These are phyloP conservation scores for Phytomonas francai DNA, from an alignment of 208 protist species.

Conservation along the genomic window DNA sequence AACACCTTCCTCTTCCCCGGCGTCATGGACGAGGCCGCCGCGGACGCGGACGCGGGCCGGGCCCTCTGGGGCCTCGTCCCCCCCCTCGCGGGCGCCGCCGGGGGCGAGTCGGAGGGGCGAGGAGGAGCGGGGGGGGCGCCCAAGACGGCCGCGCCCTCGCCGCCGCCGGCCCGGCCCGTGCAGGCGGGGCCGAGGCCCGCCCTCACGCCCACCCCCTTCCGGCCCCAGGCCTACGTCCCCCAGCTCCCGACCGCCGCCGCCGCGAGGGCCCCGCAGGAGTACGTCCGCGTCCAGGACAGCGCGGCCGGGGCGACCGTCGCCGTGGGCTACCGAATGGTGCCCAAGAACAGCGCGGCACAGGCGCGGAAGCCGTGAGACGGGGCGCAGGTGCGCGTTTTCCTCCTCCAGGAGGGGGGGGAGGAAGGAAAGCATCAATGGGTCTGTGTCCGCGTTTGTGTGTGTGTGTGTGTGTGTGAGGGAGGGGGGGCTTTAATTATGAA, in stretches of 20 bases:
- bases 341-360: conserved; percentile 20
- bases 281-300: conserved; percentile 74
- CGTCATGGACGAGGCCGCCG: conserved; percentile 67
- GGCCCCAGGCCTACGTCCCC: conserved; percentile 52
- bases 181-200: conserved; percentile 10
- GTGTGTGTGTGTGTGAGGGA: too few species aligned
- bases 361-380: not conserved
- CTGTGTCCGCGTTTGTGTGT: too few species aligned
- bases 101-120: conserved; percentile 26
- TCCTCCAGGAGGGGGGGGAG: too few species aligned
- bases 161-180: not conserved
- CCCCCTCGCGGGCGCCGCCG: conserved; percentile 10
- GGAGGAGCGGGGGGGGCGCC: not conserved
- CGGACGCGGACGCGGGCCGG: conserved; percentile 1
- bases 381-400: too few species aligned
- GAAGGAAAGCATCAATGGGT: too few species aligned
- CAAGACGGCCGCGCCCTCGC: not conserved
- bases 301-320: conserved; percentile 46
- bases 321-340: conserved; percentile 58
- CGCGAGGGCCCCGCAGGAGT: conserved; percentile 48
- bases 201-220: conserved; percentile 62
- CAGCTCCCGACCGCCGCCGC: conserved; percentile 22
- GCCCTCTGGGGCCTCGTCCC: conserved; percentile 17
- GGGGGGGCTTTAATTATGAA: not conserved
- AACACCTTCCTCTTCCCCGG: conserved; percentile 80